Percentiles rank a stretch among this genome's conserved stretches.
Evolutionary conservation across 208 protist species (phyloP).

Genomic region (Trypanosomatidae sp.): DNA sequence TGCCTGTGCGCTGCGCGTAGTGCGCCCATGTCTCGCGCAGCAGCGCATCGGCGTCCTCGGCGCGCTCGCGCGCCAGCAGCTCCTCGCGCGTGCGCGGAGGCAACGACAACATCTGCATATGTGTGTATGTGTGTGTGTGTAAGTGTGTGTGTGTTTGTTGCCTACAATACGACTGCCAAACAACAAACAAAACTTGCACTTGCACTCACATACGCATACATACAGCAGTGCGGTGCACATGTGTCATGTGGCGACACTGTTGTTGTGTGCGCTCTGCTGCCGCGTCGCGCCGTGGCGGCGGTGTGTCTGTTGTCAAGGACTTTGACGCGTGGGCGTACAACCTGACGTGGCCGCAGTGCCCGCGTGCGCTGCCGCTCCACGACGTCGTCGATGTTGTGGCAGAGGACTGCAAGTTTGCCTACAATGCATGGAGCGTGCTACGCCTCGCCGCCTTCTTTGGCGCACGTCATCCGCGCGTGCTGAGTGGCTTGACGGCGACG

Average conservation of each 20-base stretch:
- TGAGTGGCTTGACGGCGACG: conserved; percentile 29
- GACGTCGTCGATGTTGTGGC: conserved; percentile 29
- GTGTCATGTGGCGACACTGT: not conserved
- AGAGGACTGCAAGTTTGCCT: conserved; percentile 83
- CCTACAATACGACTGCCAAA: not conserved
- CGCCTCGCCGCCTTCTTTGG: conserved; percentile 68
- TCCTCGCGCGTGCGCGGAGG: conserved; percentile 12
- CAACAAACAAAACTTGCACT: not conserved
- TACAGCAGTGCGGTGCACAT: not conserved
- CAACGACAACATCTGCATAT: not conserved
- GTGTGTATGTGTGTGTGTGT: conserved; percentile 1
- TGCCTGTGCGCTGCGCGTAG: conserved; percentile 24
- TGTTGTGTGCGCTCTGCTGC: too few relatives aligned
- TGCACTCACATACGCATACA: not conserved
- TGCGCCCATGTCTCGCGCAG: conserved; percentile 42
- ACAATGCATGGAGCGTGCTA: conserved; percentile 74
- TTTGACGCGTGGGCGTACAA: conserved; percentile 76
- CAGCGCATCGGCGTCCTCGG: conserved; percentile 40
- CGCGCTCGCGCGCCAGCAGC: conserved; percentile 21
- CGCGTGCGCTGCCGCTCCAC: conserved; percentile 10
- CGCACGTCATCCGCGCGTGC: conserved; percentile 35
- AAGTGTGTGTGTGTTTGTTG: conserved; percentile 3
- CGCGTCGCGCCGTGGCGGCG: not conserved
- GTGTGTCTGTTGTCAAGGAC: conserved; percentile 15
- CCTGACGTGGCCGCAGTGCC: conserved; percentile 38